Percentiles rank a stretch among this genome's conserved stretches.
Conservation (phyloP, 225 moss, liverwort and hornwort species). For the Polytrichum formosum region DNA sequence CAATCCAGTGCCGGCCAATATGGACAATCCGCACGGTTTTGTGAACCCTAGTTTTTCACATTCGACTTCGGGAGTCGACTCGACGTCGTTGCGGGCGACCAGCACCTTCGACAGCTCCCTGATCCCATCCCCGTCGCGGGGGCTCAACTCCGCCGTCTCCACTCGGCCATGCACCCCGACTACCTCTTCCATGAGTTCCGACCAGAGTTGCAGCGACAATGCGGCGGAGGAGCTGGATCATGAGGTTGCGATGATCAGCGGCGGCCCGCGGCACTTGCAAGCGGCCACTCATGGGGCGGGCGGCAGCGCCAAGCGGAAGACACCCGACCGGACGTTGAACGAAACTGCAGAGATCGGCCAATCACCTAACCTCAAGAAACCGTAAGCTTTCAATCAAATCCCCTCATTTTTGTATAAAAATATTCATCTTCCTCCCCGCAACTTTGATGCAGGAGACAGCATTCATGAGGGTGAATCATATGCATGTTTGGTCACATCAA, state of each 20-base stretch:
- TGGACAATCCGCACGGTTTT: not conserved
- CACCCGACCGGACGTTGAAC: conserved; percentile 52
- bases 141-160: conserved; percentile 23
- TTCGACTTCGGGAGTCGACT: not conserved
- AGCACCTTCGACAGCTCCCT: conserved; percentile 10
- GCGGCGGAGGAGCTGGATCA: conserved; percentile 13
- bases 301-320: conserved; percentile 47
- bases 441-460: not conserved
- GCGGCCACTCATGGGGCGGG: not conserved
- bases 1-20: not conserved
- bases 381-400: conserved; percentile 18
- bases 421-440: not conserved
- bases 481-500: not conserved
- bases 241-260: too few relatives aligned
- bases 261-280: too few relatives aligned
- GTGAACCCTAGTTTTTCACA: conserved; percentile 4
- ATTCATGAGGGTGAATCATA: not conserved
- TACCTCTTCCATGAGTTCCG: conserved; percentile 46
- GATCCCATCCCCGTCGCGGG: conserved; percentile 23
- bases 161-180: conserved; percentile 33
- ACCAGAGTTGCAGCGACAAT: conserved; percentile 35
- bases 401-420: not conserved
- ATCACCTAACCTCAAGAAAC: conserved; percentile 49
- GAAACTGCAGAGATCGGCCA: conserved; percentile 44
- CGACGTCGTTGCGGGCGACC: not conserved